Evolutionary conservation across 768 basidiomycete genomes (phyloP).

Genomic region (Boletellus sp.): DNA sequence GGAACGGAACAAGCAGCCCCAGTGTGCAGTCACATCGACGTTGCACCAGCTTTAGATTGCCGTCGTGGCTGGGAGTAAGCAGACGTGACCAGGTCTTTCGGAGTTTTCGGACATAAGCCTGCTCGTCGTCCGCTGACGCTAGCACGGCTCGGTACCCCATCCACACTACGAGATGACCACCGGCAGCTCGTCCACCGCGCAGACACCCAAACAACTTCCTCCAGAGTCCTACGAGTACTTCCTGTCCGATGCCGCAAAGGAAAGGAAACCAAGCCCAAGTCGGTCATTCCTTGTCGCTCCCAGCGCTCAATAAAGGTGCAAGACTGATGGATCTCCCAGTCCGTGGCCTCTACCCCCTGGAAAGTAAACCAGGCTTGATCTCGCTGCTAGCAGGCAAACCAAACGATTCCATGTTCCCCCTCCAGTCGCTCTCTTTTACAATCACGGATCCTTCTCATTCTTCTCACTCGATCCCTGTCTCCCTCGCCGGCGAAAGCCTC

Average conservation of each 20-base stretch:
- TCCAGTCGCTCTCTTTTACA: conserved; percentile 72
- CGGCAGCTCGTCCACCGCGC: not conserved
- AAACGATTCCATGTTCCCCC: conserved; percentile 86
- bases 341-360: conserved; percentile 70
- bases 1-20: no score
- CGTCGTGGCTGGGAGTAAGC: no score
- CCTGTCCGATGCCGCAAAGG: conserved; percentile 59
- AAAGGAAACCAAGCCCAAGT: conserved; percentile 58
- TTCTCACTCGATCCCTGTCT: conserved; percentile 44
- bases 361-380: conserved; percentile 72
- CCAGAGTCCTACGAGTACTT: conserved; percentile 54
- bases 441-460: conserved; percentile 48
- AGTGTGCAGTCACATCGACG: no score
- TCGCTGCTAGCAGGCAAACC: conserved; percentile 90
- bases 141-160: not conserved
- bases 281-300: conserved; percentile 16
- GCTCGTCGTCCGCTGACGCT: no score
- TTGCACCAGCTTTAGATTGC: no score
- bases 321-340: conserved; percentile 37
- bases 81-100: no score
- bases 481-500: conserved; percentile 57
- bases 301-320: not conserved
- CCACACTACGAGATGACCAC: conserved; percentile 6
- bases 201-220: conserved; percentile 36
- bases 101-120: no score